Base-by-base conservation (phyloP, 2,329 filamentous ascomycete genomes). In the Aspergillus flavus region DNA sequence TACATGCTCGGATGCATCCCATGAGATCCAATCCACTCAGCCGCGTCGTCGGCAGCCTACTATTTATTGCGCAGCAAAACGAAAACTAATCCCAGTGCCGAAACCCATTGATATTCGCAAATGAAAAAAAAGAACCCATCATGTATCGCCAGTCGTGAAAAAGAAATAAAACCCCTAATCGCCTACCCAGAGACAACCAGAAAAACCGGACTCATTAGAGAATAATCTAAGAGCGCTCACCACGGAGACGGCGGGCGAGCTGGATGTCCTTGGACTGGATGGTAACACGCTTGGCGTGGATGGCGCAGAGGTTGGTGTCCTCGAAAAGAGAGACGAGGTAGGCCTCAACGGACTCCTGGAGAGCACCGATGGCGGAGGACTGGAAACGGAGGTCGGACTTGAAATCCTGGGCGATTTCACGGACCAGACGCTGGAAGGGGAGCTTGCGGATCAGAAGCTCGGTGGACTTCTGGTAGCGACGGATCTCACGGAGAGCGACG, bases 221-320 rank as follows among this genome's bases (percentile, higher is more conserved):
- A 68, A 61, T 54, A 67, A 74, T 78, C 81, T 87, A 94, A 86
- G 92, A 93, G 81, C 92, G 91, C 86, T 95, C 94, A 72, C 95
- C 95, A 76, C 95, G 92, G 78, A 99, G 92, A 77, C 95, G 92
- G 73, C 95, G 91, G 76, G 94, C 94, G 57, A 98, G 89, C 84
- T 98, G 94, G 79, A 98, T 97, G 76, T 97, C 94, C 87, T 97
- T 97, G 82, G 79, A 81, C 78, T 84, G 94, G 83, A 98, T 98
- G 77, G 94, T 98, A 78, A 98, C 95, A 85, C 95, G 93, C 89
- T 98, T 98, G 83, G 95, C 94, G 84, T 98, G 95, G 82, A 98
- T 97, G 78, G 95, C 94, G 84, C 94, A 98, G 59, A 97, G 85
- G 86, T 98, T 98, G 84, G 94, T 97, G 80, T 98, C 94, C 83